Evolutionary conservation across 345 rosid species (phyloP).

Genomic region (Populus alba): DNA sequence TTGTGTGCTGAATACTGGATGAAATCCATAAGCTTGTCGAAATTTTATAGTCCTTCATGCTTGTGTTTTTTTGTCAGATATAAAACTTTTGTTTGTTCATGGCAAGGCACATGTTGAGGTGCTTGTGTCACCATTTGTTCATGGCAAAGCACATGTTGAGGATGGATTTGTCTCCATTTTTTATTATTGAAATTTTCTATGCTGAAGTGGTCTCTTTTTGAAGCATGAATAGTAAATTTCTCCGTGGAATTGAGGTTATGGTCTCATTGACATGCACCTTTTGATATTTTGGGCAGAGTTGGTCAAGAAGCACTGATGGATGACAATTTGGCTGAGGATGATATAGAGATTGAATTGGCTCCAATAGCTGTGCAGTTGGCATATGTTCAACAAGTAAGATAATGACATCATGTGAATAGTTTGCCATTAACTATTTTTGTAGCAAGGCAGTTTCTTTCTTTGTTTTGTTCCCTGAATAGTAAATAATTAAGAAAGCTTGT

Average conservation of each 20-base stretch:
- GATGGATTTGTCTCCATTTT: too few relatives aligned
- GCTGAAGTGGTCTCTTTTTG: not conserved
- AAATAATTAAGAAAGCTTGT: conserved; percentile 26
- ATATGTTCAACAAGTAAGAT: conserved; percentile 76
- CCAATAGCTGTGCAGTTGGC: conserved; percentile 87
- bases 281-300: conserved; percentile 45
- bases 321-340: conserved; percentile 71
- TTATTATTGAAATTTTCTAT: too few relatives aligned
- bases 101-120: not conserved
- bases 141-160: not conserved
- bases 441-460: not conserved
- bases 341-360: conserved; percentile 80
- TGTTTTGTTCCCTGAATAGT: not conserved
- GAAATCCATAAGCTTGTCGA: not conserved
- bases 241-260: not conserved
- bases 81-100: not conserved
- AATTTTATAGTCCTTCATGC: not conserved
- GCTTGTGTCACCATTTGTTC: not conserved
- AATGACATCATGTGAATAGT: not conserved
- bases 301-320: conserved; percentile 88
- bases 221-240: not conserved
- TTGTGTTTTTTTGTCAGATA: not conserved
- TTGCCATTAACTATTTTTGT: not conserved
- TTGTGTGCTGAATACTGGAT: not conserved
- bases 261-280: not conserved